Conservation (phyloP, 345 rosid species). For the Raphanus sativus region DNA sequence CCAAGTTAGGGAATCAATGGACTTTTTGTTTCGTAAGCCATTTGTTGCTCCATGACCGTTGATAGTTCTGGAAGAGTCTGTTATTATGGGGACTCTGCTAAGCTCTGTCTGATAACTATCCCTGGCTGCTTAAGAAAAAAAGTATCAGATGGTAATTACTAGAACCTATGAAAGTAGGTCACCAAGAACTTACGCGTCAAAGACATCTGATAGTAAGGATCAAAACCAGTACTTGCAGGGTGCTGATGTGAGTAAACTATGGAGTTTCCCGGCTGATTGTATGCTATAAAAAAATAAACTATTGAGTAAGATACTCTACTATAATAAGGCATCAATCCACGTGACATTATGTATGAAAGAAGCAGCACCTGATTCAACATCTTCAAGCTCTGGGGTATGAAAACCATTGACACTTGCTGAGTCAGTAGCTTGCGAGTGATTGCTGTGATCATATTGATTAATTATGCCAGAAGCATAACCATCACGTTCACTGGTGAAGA, state of each 20-base stretch:
- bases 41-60: slow-evolving; percentile 45
- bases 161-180: not conserved
- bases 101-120: slow-evolving; percentile 56
- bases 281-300: slow-evolving; percentile 48
- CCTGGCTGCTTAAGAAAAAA: slow-evolving; percentile 32
- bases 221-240: slow-evolving; percentile 41
- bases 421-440: slow-evolving; percentile 60
- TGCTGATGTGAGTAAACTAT: slow-evolving; percentile 51
- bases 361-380: slow-evolving; percentile 77
- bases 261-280: slow-evolving; percentile 63
- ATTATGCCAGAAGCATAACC: slow-evolving; percentile 58
- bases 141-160: slow-evolving; percentile 14
- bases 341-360: slow-evolving; percentile 9
- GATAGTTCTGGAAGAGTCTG: slow-evolving; percentile 38
- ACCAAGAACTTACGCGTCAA: slow-evolving; percentile 47
- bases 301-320: slow-evolving; percentile 26
- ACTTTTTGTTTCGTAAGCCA: slow-evolving; percentile 49
- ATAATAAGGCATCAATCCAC: slow-evolving; percentile 8
- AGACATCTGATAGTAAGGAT: slow-evolving; percentile 47
- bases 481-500: slow-evolving; percentile 46
- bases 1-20: slow-evolving; percentile 63
- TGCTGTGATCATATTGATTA: slow-evolving; percentile 44
- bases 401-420: slow-evolving; percentile 60
- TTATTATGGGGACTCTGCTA: slow-evolving; percentile 29
- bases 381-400: slow-evolving; percentile 74